Base-by-base conservation (phyloP, 805 yeast species). In the Diddensiella transvaalensis region DNA sequence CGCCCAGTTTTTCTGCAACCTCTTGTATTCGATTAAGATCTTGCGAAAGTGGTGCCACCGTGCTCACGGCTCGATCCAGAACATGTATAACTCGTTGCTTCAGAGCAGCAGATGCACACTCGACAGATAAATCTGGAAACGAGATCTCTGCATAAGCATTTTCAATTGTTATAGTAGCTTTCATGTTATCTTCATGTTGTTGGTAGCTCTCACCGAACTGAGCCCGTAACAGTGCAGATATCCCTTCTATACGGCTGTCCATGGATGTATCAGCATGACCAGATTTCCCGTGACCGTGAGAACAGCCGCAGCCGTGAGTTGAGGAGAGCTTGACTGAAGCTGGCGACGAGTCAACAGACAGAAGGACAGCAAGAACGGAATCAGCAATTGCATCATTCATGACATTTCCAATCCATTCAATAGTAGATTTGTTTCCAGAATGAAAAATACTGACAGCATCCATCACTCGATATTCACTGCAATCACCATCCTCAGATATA, bases 351-450 rank as follows among this genome's bases (percentile, higher is more conserved):
- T 93, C 99, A 37, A 91, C 93, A 40, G 96, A 87, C 67, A 91
- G 76, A 26, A 93, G 66, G 33, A 93, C 88, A 0, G 97, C 96
- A 50, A 93, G 78, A 1, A 89, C 85, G 13, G 96, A 83, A 61
- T 93, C 99, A 0, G 99, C 99, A 53, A 93, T 79, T 0, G 96
- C 84, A 60, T 93, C 99, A 52, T 86, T 90, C 70, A 89, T 79
- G 48, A 87, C 72, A 50, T 89, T 90, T 57, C 95, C 91, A 15
- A 81, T 78, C 99, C 99, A 93, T 64, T 87, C 95, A 11, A 91
- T 82, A 0, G 84, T 76, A 3, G 86, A 82, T 6, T 75, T 56
- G 44, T 74, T 70, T 21, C 73, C 71, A 48, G 70, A 70, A 11
- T 79, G 65, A 41, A 73, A 78, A 58, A 76, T 74, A 51, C 63